Conservation (phyloP, 805 yeast genomes). For the Cephaloascus fragrans region DNA sequence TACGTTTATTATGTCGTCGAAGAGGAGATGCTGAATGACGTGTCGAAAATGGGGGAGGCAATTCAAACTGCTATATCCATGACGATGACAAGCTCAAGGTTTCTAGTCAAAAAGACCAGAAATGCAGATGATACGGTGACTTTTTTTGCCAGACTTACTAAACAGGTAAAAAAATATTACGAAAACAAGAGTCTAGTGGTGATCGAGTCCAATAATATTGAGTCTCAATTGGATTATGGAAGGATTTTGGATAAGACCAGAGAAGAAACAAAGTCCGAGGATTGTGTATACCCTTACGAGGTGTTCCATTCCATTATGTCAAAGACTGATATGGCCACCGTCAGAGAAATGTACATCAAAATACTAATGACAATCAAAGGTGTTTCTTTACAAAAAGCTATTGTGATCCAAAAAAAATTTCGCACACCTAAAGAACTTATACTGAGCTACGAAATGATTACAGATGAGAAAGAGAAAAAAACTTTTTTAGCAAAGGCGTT, state of each 20-base stretch:
- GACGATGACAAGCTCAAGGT: slow-evolving; percentile 55
- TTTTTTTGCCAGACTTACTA: slow-evolving; percentile 43
- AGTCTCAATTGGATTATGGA: slow-evolving; percentile 41
- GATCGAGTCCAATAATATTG: slow-evolving; percentile 39
- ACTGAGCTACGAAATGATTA: slow-evolving; percentile 11
- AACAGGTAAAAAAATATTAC: slow-evolving; percentile 30
- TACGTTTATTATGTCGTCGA: slow-evolving; percentile 75
- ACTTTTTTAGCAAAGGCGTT: slow-evolving; percentile 20
- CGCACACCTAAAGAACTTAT: slow-evolving; percentile 62
- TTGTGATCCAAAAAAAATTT: slow-evolving; percentile 58
- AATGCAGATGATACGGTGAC: slow-evolving; percentile 67
- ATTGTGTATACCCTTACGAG: slow-evolving; percentile 37
- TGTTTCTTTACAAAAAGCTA: slow-evolving; percentile 76
- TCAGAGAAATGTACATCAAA: slow-evolving; percentile 63
- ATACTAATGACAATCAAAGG: slow-evolving; percentile 79
- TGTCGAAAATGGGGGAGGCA: slow-evolving; percentile 45
- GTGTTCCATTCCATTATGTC: slow-evolving; percentile 60
- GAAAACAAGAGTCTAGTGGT: slow-evolving; percentile 30
- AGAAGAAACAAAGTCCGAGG: slow-evolving; percentile 7
- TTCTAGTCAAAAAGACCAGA: slow-evolving; percentile 58
- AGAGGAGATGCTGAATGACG: slow-evolving; percentile 38
- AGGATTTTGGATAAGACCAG: slow-evolving; percentile 31
- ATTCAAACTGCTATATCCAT: slow-evolving; percentile 69
- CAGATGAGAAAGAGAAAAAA: slow-evolving; percentile 18
- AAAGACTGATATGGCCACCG: slow-evolving; percentile 61